Evolutionary conservation across 2,329 filamentous ascomycete species (phyloP).

Genomic region (Hypoxylon sp.): DNA sequence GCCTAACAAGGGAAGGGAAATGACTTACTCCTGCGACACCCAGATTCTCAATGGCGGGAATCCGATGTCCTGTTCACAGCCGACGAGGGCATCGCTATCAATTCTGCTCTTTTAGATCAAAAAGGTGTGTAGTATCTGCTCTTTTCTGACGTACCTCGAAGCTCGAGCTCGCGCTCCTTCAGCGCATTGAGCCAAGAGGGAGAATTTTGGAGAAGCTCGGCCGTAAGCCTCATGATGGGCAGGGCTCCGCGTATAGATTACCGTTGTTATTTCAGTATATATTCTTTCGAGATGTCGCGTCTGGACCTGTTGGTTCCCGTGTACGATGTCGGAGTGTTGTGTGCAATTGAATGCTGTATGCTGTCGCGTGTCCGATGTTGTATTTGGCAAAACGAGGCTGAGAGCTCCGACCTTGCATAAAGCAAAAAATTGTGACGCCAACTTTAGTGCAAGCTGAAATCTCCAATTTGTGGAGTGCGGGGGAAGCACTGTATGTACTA

Average conservation of each 20-base stretch:
- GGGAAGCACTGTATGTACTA: conserved; percentile 17
- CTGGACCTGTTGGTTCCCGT: neutral
- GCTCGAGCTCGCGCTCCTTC: conserved; percentile 98
- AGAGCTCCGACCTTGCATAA: neutral
- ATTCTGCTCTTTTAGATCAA: conserved; percentile 75
- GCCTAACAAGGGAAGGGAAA: conserved; percentile 25
- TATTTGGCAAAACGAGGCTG: conserved; percentile 25
- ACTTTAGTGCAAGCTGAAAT: neutral
- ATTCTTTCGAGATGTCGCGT: neutral
- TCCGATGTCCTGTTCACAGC: conserved; percentile 89
- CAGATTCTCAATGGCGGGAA: conserved; percentile 96
- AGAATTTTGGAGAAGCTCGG: conserved; percentile 93
- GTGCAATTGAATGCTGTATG: conserved; percentile 25
- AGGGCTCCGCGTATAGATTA: conserved; percentile 34
- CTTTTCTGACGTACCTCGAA: conserved; percentile 98
- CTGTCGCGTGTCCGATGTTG: conserved; percentile 29
- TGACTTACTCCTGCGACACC: conserved; percentile 88
- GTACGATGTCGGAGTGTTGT: neutral
- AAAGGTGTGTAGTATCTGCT: conserved; percentile 96
- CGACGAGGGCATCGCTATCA: conserved; percentile 78
- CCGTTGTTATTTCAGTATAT: conserved; percentile 26
- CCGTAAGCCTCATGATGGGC: conserved; percentile 88
- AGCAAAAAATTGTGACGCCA: conserved; percentile 37
- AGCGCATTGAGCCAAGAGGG: conserved; percentile 98
- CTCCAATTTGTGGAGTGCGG: conserved; percentile 28